Conservation (phyloP, 169 alveolate genomes). For the Eimeria brunetti region DNA sequence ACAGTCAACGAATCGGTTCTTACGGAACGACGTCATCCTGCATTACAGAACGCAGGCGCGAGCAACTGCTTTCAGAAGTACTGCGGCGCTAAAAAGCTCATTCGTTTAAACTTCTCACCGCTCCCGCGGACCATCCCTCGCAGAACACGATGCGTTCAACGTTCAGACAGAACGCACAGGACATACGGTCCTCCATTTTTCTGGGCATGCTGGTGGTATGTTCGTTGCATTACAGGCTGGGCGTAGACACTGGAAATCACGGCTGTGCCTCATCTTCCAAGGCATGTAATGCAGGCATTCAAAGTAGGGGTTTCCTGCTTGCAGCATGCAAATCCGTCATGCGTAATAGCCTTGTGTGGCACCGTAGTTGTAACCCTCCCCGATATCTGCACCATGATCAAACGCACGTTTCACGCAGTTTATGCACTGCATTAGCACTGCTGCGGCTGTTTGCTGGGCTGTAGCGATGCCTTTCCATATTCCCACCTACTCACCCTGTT, state of each 20-base stretch:
- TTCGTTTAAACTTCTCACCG: background rate
- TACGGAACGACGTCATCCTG: background rate
- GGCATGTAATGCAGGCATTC: background rate
- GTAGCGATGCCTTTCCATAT: background rate
- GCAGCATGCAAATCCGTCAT: background rate
- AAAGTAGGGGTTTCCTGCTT: background rate
- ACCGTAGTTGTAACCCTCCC: constrained; percentile 64
- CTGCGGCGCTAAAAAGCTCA: background rate
- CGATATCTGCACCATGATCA: constrained; percentile 31
- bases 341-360: constrained; percentile 49
- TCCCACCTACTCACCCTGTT: constrained; percentile 3
- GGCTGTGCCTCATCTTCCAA: background rate
- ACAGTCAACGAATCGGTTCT: background rate
- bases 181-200: background rate
- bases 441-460: background rate
- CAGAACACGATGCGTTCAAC: background rate
- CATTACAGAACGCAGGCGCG: background rate
- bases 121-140: background rate
- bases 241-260: background rate
- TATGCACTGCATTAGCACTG: background rate
- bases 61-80: background rate
- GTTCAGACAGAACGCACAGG: background rate
- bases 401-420: background rate
- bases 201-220: background rate
- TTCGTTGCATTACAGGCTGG: background rate